Evolutionary conservation across 176 grass and related monocot genomes (phyloP).

Genomic region (Coix lacrymajobi): DNA sequence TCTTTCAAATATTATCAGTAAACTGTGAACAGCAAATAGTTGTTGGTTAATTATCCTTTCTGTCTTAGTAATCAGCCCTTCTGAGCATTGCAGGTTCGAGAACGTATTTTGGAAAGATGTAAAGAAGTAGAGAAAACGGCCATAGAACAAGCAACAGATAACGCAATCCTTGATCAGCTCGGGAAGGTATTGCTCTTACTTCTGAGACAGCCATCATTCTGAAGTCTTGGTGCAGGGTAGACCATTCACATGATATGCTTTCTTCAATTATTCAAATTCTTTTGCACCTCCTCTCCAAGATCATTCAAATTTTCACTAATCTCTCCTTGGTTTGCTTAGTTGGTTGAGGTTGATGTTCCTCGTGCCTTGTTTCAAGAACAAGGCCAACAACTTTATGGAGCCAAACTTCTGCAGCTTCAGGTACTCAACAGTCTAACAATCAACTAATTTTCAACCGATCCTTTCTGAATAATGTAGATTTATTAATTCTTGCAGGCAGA

Average conservation of each 20-base stretch:
- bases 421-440: conserved; percentile 31
- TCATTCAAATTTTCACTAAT: conserved; percentile 5
- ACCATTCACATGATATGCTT: neutral
- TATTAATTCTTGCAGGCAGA: conserved; percentile 54
- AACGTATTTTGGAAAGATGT: conserved; percentile 84
- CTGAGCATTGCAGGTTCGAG: conserved; percentile 49
- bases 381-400: conserved; percentile 91
- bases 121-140: conserved; percentile 88
- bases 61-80: neutral
- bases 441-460: conserved; percentile 8
- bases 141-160: conserved; percentile 98
- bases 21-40: neutral
- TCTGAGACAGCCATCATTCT: conserved; percentile 19
- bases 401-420: conserved; percentile 44
- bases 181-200: conserved; percentile 46
- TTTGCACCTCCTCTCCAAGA: neutral
- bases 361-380: conserved; percentile 92
- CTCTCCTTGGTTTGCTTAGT: conserved; percentile 46
- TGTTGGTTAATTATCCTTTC: neutral
- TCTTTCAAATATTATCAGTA: neutral
- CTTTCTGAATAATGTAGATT: conserved; percentile 20
- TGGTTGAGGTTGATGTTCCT: conserved; percentile 92
- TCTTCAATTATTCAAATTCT: conserved; percentile 1
- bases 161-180: conserved; percentile 90
- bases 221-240: neutral